Evolutionary conservation across 441 rosid genomes (phyloP).

Genomic region (Viola pubescens): DNA sequence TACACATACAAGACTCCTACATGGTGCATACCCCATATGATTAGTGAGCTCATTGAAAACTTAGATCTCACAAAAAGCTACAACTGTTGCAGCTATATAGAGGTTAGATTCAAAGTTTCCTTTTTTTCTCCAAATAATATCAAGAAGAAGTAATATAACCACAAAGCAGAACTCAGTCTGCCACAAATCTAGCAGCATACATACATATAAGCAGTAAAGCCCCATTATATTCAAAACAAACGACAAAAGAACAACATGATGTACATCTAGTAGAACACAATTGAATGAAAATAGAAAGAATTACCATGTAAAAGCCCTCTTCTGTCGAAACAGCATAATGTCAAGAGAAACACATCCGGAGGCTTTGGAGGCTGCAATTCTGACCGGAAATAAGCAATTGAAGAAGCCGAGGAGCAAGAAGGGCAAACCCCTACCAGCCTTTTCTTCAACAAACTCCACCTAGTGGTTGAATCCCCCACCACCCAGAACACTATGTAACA

Average conservation of each 20-base stretch:
- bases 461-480: slow-evolving; percentile 46
- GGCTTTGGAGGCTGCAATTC: slow-evolving; percentile 48
- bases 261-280: neutral
- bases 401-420: slow-evolving; percentile 68
- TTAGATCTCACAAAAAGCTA: neutral
- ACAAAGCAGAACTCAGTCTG: neutral
- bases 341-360: slow-evolving; percentile 70
- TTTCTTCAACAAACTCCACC: slow-evolving; percentile 78
- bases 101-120: too few relatives aligned
- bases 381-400: slow-evolving; percentile 46
- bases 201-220: neutral
- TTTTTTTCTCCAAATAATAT: too few relatives aligned
- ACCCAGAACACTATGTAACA: slow-evolving; percentile 92
- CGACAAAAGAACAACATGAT: neutral
- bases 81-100: neutral
- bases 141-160: neutral
- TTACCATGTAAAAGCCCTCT: slow-evolving; percentile 81
- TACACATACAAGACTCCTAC: slow-evolving; percentile 2
- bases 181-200: neutral
- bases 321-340: slow-evolving; percentile 60
- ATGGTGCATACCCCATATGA: neutral
- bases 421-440: slow-evolving; percentile 76
- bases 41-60: neutral
- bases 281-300: slow-evolving; percentile 11
- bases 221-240: neutral